These are phyloP conservation scores for Allium sativum DNA, from an alignment of 106 monocot genomes.

Conservation along the genomic window DNA sequence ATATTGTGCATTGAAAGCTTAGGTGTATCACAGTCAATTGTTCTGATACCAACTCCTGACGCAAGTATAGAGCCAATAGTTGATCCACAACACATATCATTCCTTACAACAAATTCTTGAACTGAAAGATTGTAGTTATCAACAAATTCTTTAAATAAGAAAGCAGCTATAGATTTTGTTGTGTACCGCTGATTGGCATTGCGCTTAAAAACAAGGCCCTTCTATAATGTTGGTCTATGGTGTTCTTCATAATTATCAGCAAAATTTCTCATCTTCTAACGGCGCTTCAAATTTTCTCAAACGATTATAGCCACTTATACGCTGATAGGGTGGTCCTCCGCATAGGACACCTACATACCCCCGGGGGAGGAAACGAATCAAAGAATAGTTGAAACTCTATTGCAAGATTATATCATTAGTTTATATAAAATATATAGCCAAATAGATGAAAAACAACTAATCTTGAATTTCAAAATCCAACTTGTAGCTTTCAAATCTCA, in stretches of 20 bases:
- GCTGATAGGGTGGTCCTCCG: no score
- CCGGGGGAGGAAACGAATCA: no score
- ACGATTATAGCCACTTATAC: no score
- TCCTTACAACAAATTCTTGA: conserved; percentile 66
- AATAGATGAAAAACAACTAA: no score
- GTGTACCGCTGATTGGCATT: conserved; percentile 97
- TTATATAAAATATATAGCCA: no score
- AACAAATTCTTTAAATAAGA: conserved; percentile 90
- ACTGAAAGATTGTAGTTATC: conserved; percentile 52
- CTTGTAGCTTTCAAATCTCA: no score
- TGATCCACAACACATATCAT: conserved; percentile 93
- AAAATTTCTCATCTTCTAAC: no score
- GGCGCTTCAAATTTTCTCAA: no score
- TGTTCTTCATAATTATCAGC: conserved; percentile 86
- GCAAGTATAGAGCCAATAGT: conserved; percentile 95
- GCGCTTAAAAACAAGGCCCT: conserved; percentile 90
- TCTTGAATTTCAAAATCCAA: no score
- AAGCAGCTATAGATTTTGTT: conserved; percentile 87
- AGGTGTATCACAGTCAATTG: conserved; percentile 3
- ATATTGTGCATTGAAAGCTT: conserved; percentile 4
- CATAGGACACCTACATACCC: no score
- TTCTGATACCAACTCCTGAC: conserved; percentile 82
- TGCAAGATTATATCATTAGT: no score
- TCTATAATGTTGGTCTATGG: conserved; percentile 75
- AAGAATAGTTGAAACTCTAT: no score